Base-by-base conservation (phyloP, 2,329 filamentous ascomycete genomes). In the Neocatenulostroma microsporum region DNA sequence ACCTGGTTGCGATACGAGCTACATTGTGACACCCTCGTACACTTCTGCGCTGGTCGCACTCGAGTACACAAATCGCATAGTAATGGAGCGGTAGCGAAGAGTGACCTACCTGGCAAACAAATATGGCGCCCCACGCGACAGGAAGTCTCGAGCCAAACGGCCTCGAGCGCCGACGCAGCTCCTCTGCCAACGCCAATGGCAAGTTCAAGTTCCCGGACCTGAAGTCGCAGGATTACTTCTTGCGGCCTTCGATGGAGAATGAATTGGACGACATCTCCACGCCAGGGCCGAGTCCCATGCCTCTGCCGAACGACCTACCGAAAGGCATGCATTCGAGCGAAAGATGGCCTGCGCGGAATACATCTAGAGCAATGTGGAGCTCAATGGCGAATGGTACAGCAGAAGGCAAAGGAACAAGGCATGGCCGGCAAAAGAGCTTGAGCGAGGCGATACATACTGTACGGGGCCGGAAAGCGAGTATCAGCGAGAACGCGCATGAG, bases 401-500 rank as follows among this genome's bases (percentile, higher is more conserved):
- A 20, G 27, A 5, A 4, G 27, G 61, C 25, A 54, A 44, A 47
- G 42, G 55, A 46, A 44, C 50, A 28, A 66, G 77, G 49, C 84
- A 88, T 55, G 68, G 67, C 14, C 71, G 82, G 47, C 85, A 91
- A 58, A 93, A 89, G 71, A 94, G 87, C 62, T 74, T 95, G 50
- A 80, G 78, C 53, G 86, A 94, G 62, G 86, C 89, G 13, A 75
- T 95, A 47, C 78, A 76, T 50, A 87, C 78, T 3, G 89, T 95
- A 51, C 73, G 86, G 47, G 80, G 76, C 24, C 74, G 87, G 52
- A 84, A 81, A 53, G 84, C 77, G 34, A 96, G 88, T 60, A 80
- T 95, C 52, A 88, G 80, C 66, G 84, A 89, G 58, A 94, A 94
- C 64, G 88, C 87, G 37, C 85, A 93, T 43, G 89, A 96, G 62